phyloP scores from a whole-genome alignment of 768 basidiomycete species.

The Lactarius indigo region DNA sequence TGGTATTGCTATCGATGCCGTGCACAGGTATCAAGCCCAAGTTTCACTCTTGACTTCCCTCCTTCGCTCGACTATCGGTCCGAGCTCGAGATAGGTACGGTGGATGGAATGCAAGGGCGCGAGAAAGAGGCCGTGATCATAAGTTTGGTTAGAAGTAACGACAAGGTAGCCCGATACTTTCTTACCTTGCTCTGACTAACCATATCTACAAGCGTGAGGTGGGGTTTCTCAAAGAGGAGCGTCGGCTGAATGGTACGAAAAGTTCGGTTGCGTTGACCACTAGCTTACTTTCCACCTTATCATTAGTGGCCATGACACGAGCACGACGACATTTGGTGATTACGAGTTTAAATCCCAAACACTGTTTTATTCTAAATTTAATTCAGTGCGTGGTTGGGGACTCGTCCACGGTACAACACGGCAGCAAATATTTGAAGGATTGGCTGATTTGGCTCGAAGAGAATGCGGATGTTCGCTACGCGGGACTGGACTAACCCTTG shows the following conservation, averaged over 20 bases:
- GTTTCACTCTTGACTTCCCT: slow-evolving; percentile 79
- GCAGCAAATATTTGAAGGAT: slow-evolving; percentile 75
- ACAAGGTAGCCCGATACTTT: slow-evolving; percentile 45
- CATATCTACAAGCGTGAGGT: slow-evolving; percentile 63
- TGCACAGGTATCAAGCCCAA: slow-evolving; percentile 83
- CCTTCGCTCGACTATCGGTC: slow-evolving; percentile 65
- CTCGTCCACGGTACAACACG: slow-evolving; percentile 84
- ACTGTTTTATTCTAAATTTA: not conserved
- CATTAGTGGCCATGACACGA: slow-evolving; percentile 83
- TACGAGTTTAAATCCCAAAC: slow-evolving; percentile 17
- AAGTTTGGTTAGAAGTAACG: slow-evolving; percentile 89
- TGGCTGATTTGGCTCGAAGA: slow-evolving; percentile 92
- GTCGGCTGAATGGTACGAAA: slow-evolving; percentile 76
- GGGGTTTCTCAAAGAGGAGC: slow-evolving; percentile 90
- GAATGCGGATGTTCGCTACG: slow-evolving; percentile 88
- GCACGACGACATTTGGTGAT: slow-evolving; percentile 83
- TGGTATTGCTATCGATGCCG: not conserved
- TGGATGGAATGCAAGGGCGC: slow-evolving; percentile 96
- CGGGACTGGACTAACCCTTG: slow-evolving; percentile 47
- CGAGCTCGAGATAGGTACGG: slow-evolving; percentile 84
- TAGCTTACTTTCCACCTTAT: slow-evolving; percentile 19
- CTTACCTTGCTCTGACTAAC: slow-evolving; percentile 5
- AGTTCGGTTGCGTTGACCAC: not conserved
- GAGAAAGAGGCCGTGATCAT: slow-evolving; percentile 95
- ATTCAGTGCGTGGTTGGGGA: slow-evolving; percentile 90